Percentiles rank a stretch among this genome's conserved stretches.
These are phyloP conservation scores for Trichoderma sp. DNA, from an alignment of 2,329 filamentous ascomycete species.

Conservation along the genomic window DNA sequence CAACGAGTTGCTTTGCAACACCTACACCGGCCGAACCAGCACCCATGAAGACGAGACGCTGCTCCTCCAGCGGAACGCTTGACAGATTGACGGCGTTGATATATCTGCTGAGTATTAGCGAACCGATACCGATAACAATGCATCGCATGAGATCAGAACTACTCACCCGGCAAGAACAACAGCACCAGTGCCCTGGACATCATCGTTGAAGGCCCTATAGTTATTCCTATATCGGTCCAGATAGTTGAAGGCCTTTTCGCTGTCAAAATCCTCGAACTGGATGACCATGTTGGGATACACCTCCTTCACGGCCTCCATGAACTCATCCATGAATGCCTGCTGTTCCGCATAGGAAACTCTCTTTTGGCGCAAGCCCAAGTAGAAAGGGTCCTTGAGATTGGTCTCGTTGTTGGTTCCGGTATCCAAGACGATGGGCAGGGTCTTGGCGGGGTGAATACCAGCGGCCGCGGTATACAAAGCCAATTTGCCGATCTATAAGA, in stretches of 20 bases:
- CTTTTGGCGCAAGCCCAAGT: slow-evolving; percentile 83
- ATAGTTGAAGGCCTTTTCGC: slow-evolving; percentile 84
- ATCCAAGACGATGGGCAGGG: slow-evolving; percentile 67
- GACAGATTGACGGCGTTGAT: slow-evolving; percentile 78
- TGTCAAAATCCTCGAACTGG: slow-evolving; percentile 98
- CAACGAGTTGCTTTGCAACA: slow-evolving; percentile 95
- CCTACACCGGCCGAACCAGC: slow-evolving; percentile 94
- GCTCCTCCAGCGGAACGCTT: slow-evolving; percentile 80
- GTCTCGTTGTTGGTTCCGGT: slow-evolving; percentile 64
- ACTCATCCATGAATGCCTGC: slow-evolving; percentile 91
- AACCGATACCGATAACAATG: background rate
- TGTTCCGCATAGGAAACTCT: slow-evolving; percentile 76
- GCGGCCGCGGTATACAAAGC: slow-evolving; percentile 93
- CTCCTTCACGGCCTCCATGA: slow-evolving; percentile 88
- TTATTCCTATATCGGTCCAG: slow-evolving; percentile 82
- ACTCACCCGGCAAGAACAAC: slow-evolving; percentile 81
- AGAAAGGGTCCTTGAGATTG: slow-evolving; percentile 69
- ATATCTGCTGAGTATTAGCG: slow-evolving; percentile 41
- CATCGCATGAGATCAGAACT: background rate
- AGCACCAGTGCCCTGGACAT: slow-evolving; percentile 95
- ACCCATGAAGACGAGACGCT: slow-evolving; percentile 93
- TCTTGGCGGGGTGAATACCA: slow-evolving; percentile 88
- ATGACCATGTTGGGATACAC: slow-evolving; percentile 67
- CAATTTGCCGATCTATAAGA: slow-evolving; percentile 76
- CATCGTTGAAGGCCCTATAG: slow-evolving; percentile 97